A percentile compares a stretch with the other conserved stretches of the same genome.
phyloP scores from a whole-genome alignment of 2,329 filamentous ascomycete species.

The Fusarium mundagurra region DNA sequence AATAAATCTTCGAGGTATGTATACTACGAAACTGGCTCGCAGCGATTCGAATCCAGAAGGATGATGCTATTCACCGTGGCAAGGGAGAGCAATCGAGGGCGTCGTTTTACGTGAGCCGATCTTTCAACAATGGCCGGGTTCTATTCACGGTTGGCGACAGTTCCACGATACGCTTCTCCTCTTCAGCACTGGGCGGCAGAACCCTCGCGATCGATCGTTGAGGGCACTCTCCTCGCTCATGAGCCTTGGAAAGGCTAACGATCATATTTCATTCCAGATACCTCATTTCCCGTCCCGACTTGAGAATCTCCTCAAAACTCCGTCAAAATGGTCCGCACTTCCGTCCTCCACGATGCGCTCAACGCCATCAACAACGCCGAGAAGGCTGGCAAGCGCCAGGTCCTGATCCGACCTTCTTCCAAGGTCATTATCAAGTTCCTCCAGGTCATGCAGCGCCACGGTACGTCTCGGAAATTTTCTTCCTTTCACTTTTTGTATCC shows the following conservation, averaged over 20 bases:
- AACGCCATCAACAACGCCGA: conserved; percentile 99
- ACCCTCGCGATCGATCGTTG: conserved; percentile 66
- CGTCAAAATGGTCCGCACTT: conserved; percentile 98
- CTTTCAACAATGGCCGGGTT: conserved; percentile 23
- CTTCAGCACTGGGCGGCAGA: conserved; percentile 75
- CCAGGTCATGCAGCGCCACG: conserved; percentile 98
- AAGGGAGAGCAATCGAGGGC: conserved; percentile 68
- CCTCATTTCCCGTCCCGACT: conserved; percentile 72
- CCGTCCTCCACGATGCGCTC: conserved; percentile 98
- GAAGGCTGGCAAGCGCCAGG: conserved; percentile 99
- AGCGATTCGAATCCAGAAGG: conserved; percentile 50
- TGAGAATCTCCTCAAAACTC: conserved; percentile 79
- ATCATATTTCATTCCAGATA: conserved; percentile 61
- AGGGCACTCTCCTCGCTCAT: conserved; percentile 77
- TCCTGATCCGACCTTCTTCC: conserved; percentile 95
- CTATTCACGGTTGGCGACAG: conserved; percentile 22
- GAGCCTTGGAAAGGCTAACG: conserved; percentile 69
- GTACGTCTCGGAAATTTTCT: conserved; percentile 68
- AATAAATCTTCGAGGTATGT: conserved; percentile 58
- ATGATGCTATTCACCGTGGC: conserved; percentile 62
- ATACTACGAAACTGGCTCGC: conserved; percentile 46
- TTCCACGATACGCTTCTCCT: conserved; percentile 69
- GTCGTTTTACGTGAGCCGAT: conserved; percentile 39
- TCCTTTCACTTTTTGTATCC: background rate
- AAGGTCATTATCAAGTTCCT: conserved; percentile 99